Evolutionary conservation across 345 rosid species (phyloP).

Genomic region (Gossypium arboreum): DNA sequence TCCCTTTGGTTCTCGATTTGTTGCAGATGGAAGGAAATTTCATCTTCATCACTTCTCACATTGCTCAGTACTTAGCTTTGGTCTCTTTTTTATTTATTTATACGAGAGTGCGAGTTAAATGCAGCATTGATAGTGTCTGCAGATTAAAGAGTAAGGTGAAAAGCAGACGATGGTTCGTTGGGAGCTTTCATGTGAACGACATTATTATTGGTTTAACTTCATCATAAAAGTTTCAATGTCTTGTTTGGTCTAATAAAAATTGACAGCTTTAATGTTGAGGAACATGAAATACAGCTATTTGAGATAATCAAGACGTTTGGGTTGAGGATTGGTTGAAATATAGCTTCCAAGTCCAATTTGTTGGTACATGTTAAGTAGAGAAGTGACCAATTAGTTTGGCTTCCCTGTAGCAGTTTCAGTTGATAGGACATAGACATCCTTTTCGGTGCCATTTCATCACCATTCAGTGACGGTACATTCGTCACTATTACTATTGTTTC

Average conservation of each 20-base stretch:
- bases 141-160: conserved; percentile 9
- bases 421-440: too few relatives aligned
- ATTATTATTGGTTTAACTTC: background rate
- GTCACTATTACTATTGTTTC: too few relatives aligned
- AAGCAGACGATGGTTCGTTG: conserved; percentile 1
- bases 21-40: conserved; percentile 11
- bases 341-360: background rate
- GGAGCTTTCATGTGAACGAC: background rate
- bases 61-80: background rate
- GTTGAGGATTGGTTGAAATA: background rate
- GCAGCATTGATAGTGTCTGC: background rate
- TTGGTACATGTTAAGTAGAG: background rate
- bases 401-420: too few relatives aligned
- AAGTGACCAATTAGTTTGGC: too few relatives aligned
- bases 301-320: background rate
- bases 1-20: background rate
- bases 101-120: background rate
- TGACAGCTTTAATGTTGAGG: background rate
- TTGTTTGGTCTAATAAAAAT: background rate
- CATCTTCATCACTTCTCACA: background rate
- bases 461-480: too few relatives aligned
- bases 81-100: background rate
- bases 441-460: too few relatives aligned
- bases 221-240: background rate
- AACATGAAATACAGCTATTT: background rate